Evolutionary conservation across 2,329 filamentous ascomycete species (phyloP), one percentile per base, ranked within the genome.

Genomic region (Aspergillus candidus): DNA sequence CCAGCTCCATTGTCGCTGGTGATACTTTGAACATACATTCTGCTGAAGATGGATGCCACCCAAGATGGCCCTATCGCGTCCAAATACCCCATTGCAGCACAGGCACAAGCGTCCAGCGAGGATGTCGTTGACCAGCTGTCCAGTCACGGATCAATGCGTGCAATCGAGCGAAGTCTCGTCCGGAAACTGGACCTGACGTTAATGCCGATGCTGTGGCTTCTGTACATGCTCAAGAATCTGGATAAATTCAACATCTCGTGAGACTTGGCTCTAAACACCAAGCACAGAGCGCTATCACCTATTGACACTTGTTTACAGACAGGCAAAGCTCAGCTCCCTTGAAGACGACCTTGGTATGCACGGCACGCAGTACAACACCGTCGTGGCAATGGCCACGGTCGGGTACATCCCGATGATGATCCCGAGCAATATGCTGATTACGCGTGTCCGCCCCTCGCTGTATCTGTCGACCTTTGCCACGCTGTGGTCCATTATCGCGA

Each of bases 311-410:
- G 6, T 27, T 4, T 11, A n/a, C 11, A 37, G 35, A 14, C 55
- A 62, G 15, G 61, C 58, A 11, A 54, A 56, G 22, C 47, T 65
- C 6, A 52, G 60, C 35, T 42, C 47, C 2, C 50, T 65, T 1
- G 49, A 55, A 27, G 31, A 56, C 3, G 55, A 65, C 38, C 47
- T 62, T 1, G 49, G 49, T 11, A 43, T 65, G 1, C 43, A 49
- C 3, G 59, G 59, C 0, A 53, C 51, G 0, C 48, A 65, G 40
- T 64, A 61, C 43, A 59, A 62, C 30, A 63, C 60, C 8, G 54
- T 55, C 33, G 47, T 58, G 18, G 49, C 42, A n/a, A 56, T 57
- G 13, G 47, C 56, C 13, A 55, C 53, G 4, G 56, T 54, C 14
- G 53, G 54, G 2, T 58, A 57, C 38, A 49, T 55, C 22, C 22